Base-by-base conservation (phyloP, 2,329 filamentous ascomycete species). In the Aspergillus sp. region DNA sequence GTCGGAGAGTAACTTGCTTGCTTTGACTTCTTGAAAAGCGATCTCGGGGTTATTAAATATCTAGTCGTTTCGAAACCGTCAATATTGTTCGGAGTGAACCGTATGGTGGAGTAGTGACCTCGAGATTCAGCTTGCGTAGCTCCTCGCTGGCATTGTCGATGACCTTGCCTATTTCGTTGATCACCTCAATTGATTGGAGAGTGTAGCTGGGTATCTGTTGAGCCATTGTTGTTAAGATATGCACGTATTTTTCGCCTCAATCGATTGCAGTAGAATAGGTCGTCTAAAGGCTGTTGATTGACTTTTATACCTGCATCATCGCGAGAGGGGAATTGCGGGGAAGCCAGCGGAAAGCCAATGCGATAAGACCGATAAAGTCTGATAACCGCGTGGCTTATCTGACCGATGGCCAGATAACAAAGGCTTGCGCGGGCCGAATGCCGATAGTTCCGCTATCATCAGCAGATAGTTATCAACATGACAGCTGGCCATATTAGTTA, bases 91-190 rank as follows among this genome's bases (percentile, higher is more conserved):
- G 11, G 25, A n/a, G 10, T 21, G 8, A 3, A 5, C 0, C 32
- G 32, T 10, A 7, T 2, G 4, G 15, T 19, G 13, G 32, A 2
- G 3, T 8, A 41, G 6, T 41, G 3, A 41, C 51, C 36, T 53
- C 51, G 19, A 53, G 51, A n/a, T 39, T 53, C n/a, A 53, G 23
- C 13, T 3, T 23, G 32, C 51, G 51, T 21, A 53, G 21, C 30
- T 53, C 51, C 17, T 39, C 36, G 51, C 51, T 53, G 5, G 51
- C 51, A 15, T 53, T 15, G 32, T 53, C 51, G 36, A 53, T 53
- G 36, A 36, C 36, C n/a, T 39, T 38, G 25, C 32, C 23, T 3
- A 39, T 13, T 21, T 53, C 21, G 19, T 38, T 39, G 17, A 53
- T 39, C 13, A 42, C 19, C 11, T 42, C 51, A 7, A 1, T 15